These are phyloP conservation scores for Solanum sitiens DNA, from an alignment of 257 asterid genomes.

Conservation along the genomic window DNA sequence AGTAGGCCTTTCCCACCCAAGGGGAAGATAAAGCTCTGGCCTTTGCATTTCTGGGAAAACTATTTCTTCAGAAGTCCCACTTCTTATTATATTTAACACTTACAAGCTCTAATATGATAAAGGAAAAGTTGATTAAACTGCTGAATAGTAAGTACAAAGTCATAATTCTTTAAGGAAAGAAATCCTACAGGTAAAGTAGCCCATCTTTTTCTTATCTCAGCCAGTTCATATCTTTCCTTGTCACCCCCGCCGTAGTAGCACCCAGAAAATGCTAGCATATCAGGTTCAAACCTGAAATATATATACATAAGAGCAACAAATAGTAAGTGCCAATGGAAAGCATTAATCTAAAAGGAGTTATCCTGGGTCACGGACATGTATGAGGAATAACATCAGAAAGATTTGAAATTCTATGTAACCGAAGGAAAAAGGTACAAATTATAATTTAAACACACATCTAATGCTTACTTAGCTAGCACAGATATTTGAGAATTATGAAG, in stretches of 20 bases:
- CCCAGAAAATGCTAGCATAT: slow-evolving; percentile 47
- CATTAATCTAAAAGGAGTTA: not conserved
- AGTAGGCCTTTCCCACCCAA: not conserved
- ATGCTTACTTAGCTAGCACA: not conserved
- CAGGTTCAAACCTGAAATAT: slow-evolving; percentile 41
- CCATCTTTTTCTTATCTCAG: slow-evolving; percentile 44
- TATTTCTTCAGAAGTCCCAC: not conserved
- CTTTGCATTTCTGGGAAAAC: not conserved
- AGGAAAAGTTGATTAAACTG: not conserved
- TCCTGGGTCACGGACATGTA: not conserved
- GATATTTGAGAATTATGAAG: not conserved
- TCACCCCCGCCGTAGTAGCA: slow-evolving; percentile 49
- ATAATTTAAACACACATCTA: not conserved
- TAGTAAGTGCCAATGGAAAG: not conserved
- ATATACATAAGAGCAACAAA: not conserved
- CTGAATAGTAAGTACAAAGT: not conserved
- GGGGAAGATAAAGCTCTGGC: not conserved
- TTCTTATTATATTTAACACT: not conserved
- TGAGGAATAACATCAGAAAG: not conserved
- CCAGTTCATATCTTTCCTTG: slow-evolving; percentile 28
- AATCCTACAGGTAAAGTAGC: slow-evolving; percentile 36
- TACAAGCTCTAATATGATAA: not conserved
- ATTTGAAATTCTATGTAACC: not conserved
- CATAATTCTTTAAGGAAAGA: not conserved
- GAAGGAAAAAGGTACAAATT: not conserved